phyloP scores from a whole-genome alignment of 169 alveolate species.

The Plasmodium reichenowi region DNA sequence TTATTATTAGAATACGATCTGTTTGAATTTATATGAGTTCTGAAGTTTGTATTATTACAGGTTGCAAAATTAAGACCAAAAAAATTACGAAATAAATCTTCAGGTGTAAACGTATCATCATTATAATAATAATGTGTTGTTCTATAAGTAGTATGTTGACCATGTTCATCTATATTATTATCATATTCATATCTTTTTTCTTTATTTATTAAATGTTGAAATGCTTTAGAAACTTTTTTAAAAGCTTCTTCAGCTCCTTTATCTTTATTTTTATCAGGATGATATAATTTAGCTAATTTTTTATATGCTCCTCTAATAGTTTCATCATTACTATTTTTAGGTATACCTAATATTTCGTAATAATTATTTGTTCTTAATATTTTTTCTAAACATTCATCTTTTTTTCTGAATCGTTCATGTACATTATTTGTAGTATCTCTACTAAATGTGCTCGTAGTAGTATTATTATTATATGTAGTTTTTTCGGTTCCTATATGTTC shows the following conservation, averaged over 20 bases:
- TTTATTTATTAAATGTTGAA: slow-evolving; percentile 92
- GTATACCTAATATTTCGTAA: slow-evolving; percentile 93
- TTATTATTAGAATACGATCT: slow-evolving; percentile 42
- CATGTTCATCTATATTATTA: slow-evolving; percentile 83
- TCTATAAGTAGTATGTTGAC: slow-evolving; percentile 75
- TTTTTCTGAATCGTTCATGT: slow-evolving; percentile 62
- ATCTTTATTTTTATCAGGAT: slow-evolving; percentile 97
- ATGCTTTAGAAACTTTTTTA: slow-evolving; percentile 94
- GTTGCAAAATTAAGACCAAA: slow-evolving; percentile 82
- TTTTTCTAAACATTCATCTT: slow-evolving; percentile 79
- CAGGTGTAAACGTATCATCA: slow-evolving; percentile 86
- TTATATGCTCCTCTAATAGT: slow-evolving; percentile 94
- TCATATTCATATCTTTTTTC: slow-evolving; percentile 92
- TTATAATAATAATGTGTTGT: slow-evolving; percentile 79
- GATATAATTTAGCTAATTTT: slow-evolving; percentile 95
- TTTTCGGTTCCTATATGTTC: slow-evolving; percentile 33
- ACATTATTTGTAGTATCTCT: slow-evolving; percentile 19
- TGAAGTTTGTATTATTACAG: slow-evolving; percentile 47
- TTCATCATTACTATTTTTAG: slow-evolving; percentile 90
- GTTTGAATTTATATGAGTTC: slow-evolving; percentile 40
- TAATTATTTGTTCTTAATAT: slow-evolving; percentile 90
- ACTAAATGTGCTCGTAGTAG: neutral
- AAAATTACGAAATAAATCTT: slow-evolving; percentile 87
- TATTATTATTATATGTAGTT: slow-evolving; percentile 16
- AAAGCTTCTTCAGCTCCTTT: slow-evolving; percentile 96